Evolutionary conservation across 2,329 filamentous ascomycete species (phyloP), one percentile per base, ranked within the genome.

Genomic region (Sporothrix schenckii): DNA sequence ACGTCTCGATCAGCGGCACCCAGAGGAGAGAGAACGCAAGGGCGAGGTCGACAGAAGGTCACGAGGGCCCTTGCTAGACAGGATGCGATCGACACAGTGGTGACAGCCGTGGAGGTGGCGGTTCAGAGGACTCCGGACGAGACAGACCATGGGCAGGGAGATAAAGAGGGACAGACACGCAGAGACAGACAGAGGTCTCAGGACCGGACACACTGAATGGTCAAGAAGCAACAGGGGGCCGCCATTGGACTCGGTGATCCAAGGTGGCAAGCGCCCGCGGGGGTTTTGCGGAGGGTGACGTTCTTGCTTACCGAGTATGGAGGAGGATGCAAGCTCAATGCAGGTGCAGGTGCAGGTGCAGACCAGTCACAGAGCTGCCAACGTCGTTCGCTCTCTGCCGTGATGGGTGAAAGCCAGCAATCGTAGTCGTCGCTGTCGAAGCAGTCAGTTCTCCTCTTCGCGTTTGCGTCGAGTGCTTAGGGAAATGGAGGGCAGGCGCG

Each of bases 211-310:
- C 14, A 34, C 24, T 30, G 61, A 65, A 49, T 27, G 7, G 60
- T 30, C 14, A 34, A 50, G 14, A 63, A 41, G 41, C 58, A 47
- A 47, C 41, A 63, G 30, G 21, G 34, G 34, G 4, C 49, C 10
- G 30, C 65, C 47, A 66, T 66, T 47, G 47, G 47, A 66, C 63
- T 53, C 63, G 47, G 63, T 66, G 63, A 53, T 66, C 63, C 63
- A 52, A 66, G 24, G 24, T 44, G 61, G 47, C 61, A 66, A 50
- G 61, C 61, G 61, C 47, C 53, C 56, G n/a, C 56, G 34, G 34
- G 39, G 56, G 10, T 7, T 30, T 53, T 53, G 19, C 2, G 61
- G 44, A 11, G 7, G 24, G 14, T 16, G 14, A 50, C 11, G 47
- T 50, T 66, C 47, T 52, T 66, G 63, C 63, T 66, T 66, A 66